Evolutionary conservation across 495 filamentous ascomycete genomes (phyloP).

Genomic region (Cladorrhinum samala): DNA sequence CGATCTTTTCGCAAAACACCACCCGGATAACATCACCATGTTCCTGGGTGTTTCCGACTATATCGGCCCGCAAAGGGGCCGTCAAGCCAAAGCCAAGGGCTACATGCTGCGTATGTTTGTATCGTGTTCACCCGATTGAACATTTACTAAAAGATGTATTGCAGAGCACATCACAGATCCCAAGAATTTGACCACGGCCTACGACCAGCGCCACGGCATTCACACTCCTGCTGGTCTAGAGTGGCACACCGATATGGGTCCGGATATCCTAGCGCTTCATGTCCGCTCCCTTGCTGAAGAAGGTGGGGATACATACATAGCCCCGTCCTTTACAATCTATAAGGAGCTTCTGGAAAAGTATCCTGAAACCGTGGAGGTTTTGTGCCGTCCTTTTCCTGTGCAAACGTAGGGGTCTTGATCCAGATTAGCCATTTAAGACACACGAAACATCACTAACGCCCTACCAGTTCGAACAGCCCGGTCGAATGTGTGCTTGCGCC

Average conservation of each 20-base stretch:
- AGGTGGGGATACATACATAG: conserved; percentile 38
- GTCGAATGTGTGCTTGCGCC: conserved; percentile 31
- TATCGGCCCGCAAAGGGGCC: conserved; percentile 43
- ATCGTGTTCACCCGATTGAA: not conserved
- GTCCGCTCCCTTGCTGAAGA: conserved; percentile 31
- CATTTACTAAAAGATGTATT: not conserved
- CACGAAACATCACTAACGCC: not conserved
- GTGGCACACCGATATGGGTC: conserved; percentile 42
- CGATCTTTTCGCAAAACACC: conserved; percentile 30
- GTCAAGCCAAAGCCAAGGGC: conserved; percentile 40
- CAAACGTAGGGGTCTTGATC: conserved; percentile 33
- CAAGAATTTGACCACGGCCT: conserved; percentile 33
- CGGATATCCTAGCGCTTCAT: conserved; percentile 38
- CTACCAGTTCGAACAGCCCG: conserved; percentile 30
- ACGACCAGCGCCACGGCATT: conserved; percentile 40
- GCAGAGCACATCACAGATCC: conserved; percentile 43
- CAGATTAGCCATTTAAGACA: not conserved
- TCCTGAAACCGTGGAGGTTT: conserved; percentile 26
- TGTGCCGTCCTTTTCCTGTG: conserved; percentile 36
- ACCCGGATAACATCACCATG: conserved; percentile 42
- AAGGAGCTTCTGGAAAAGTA: conserved; percentile 29
- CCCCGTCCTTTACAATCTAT: conserved; percentile 35
- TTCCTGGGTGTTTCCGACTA: conserved; percentile 48
- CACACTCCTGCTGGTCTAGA: conserved; percentile 36
- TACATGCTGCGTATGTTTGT: conserved; percentile 38